These are phyloP conservation scores for Nemophila menziesii DNA, from an alignment of 257 asterid genomes.

Conservation along the genomic window DNA sequence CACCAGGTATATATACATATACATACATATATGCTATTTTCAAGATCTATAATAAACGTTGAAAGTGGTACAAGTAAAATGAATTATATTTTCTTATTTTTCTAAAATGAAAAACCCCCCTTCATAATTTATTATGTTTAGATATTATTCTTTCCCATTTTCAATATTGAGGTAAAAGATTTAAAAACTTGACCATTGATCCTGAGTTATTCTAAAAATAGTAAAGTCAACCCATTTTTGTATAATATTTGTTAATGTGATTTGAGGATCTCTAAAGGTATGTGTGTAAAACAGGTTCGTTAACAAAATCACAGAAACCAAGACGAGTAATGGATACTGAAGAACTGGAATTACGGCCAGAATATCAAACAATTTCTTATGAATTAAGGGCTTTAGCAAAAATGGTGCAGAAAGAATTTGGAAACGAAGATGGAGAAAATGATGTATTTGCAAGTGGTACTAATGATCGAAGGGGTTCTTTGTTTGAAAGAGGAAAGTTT, in stretches of 20 bases:
- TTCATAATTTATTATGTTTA: neutral
- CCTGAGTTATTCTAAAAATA: too few species aligned
- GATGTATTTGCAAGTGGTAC: slow-evolving; percentile 1
- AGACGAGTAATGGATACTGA: slow-evolving; percentile 24
- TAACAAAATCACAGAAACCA: slow-evolving; percentile 44
- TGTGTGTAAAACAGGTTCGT: slow-evolving; percentile 49
- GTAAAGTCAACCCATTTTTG: too few species aligned
- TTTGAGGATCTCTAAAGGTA: too few species aligned
- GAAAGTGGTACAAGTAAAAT: too few species aligned
- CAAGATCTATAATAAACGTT: neutral
- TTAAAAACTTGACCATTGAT: too few species aligned
- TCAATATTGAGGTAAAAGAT: neutral
- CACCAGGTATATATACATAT: slow-evolving; percentile 76
- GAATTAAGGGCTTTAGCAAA: slow-evolving; percentile 57
- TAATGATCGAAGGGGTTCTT: slow-evolving; percentile 29
- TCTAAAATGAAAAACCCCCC: neutral
- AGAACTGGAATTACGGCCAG: slow-evolving; percentile 42
- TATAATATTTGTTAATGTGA: too few species aligned
- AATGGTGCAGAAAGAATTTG: slow-evolving; percentile 58
- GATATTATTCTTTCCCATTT: neutral
- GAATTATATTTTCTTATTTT: neutral
- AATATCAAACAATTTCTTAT: slow-evolving; percentile 59
- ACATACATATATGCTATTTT: neutral
- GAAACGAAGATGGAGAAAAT: slow-evolving; percentile 14
- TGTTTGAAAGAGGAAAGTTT: slow-evolving; percentile 72